Conservation (phyloP, 768 basidiomycete species). For the Suillus hirtellus region DNA sequence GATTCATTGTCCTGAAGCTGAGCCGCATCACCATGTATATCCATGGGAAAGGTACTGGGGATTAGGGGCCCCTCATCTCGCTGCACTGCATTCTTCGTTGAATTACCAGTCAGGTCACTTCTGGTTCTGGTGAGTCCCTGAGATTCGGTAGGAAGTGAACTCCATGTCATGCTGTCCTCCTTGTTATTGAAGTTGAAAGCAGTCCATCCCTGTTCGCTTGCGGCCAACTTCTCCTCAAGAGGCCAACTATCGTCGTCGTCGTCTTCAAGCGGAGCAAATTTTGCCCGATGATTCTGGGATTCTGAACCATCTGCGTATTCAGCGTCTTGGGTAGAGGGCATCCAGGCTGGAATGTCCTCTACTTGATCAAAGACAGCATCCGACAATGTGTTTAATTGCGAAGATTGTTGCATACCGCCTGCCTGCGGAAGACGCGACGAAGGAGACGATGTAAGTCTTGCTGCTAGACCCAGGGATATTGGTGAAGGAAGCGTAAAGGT, state of each 20-base stretch:
- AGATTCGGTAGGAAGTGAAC: constrained; percentile 62
- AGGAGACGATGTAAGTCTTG: constrained; percentile 32
- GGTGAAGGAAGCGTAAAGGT: constrained; percentile 46
- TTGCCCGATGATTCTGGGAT: constrained; percentile 33
- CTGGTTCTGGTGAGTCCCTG: constrained; percentile 35
- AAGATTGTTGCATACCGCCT: constrained; percentile 46
- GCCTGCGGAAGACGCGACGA: constrained; percentile 18
- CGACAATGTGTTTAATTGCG: constrained; percentile 52
- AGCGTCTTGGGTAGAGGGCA: constrained; percentile 61
- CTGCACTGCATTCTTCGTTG: constrained; percentile 14
- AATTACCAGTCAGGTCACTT: constrained; percentile 14
- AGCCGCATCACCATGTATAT: constrained; percentile 18
- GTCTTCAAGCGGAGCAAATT: constrained; percentile 13
- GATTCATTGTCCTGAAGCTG: constrained; percentile 15
- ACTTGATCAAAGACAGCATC: constrained; percentile 52
- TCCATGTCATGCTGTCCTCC: constrained; percentile 80
- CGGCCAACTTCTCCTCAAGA: constrained; percentile 61
- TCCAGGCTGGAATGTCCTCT: constrained; percentile 51
- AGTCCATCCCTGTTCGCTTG: constrained; percentile 58
- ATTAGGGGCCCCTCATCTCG: background rate
- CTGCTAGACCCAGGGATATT: constrained; percentile 46
- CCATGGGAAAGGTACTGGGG: constrained; percentile 12
- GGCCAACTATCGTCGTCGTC: constrained; percentile 79
- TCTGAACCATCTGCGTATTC: constrained; percentile 42
- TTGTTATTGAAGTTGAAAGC: constrained; percentile 49